A percentile compares a stretch with the other conserved stretches of the same genome.
These are phyloP conservation scores for Cerioporus squamosus DNA, from an alignment of 1,284 basidiomycete species.

Conservation along the genomic window DNA sequence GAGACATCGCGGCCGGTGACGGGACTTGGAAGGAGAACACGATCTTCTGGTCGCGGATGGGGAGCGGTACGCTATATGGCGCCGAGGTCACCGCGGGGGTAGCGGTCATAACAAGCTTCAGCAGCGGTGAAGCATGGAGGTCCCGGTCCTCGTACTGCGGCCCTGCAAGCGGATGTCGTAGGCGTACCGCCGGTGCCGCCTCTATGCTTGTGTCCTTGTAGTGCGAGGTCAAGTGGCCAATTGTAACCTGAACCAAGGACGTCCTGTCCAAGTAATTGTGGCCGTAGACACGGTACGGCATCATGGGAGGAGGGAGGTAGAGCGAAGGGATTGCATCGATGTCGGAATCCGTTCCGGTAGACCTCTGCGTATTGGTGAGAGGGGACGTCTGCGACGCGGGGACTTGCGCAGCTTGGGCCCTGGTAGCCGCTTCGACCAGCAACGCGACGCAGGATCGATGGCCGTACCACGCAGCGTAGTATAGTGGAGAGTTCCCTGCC, in stretches of 20 bases:
- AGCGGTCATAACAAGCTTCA: constrained; percentile 95
- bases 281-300: constrained; percentile 92
- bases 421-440: constrained; percentile 60
- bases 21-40: constrained; percentile 90
- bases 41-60: constrained; percentile 81
- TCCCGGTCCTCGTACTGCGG: constrained; percentile 63
- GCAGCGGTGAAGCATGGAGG: constrained; percentile 75
- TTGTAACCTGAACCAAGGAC: constrained; percentile 85
- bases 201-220: constrained; percentile 28
- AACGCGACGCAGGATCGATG: constrained; percentile 80
- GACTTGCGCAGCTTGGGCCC: constrained; percentile 19
- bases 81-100: constrained; percentile 81
- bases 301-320: constrained; percentile 96
- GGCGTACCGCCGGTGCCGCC: constrained; percentile 53
- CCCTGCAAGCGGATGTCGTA: constrained; percentile 72
- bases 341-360: constrained; percentile 63
- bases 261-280: constrained; percentile 92
- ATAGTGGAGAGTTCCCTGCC: constrained; percentile 83
- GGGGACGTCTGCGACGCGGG: constrained; percentile 31
- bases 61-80: constrained; percentile 88
- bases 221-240: constrained; percentile 67
- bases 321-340: constrained; percentile 93
- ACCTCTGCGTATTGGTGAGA: constrained; percentile 35
- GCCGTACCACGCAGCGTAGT: constrained; percentile 98
- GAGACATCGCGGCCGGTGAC: constrained; percentile 72